phyloP scores from a whole-genome alignment of 345 rosid genomes.

The Gossypioides kirkii region DNA sequence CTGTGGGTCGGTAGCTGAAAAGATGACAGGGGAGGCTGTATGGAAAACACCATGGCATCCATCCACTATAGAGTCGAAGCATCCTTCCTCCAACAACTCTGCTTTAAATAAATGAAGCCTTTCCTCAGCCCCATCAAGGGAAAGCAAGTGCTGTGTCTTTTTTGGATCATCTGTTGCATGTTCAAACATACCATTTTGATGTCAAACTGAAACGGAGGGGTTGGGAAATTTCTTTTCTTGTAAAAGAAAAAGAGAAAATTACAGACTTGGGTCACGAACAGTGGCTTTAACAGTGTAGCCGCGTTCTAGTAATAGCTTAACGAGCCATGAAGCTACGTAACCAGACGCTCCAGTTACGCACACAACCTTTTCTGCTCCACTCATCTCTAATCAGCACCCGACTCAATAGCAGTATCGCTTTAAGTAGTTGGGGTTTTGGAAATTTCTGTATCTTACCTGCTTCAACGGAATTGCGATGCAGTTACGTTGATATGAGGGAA shows the following conservation, averaged over 20 bases:
- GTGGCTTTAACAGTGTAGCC: constrained; percentile 34
- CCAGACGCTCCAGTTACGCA: constrained; percentile 39
- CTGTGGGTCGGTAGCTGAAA: constrained; percentile 4
- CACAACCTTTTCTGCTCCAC: constrained; percentile 19
- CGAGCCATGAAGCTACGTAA: constrained; percentile 35
- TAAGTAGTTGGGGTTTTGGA: not conserved
- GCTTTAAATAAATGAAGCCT: constrained; percentile 31
- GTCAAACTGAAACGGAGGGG: not conserved
- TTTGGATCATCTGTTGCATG: constrained; percentile 24
- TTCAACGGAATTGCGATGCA: too few relatives aligned
- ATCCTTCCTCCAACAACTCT: constrained; percentile 27
- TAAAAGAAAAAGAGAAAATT: not conserved
- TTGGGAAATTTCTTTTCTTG: not conserved
- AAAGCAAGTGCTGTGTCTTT: constrained; percentile 25
- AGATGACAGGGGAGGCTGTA: constrained; percentile 26
- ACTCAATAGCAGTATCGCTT: not conserved
- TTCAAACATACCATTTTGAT: not conserved
- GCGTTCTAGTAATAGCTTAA: constrained; percentile 29
- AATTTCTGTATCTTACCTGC: not conserved
- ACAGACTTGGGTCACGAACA: constrained; percentile 29
- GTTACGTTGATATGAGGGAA: too few relatives aligned
- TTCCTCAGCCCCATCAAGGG: constrained; percentile 39
- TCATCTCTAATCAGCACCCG: not conserved
- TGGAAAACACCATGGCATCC: constrained; percentile 39
- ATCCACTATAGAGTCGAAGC: constrained; percentile 27